Percentiles rank a stretch among this genome's conserved stretches.
These are phyloP conservation scores for Metschnikowia colocasiae DNA, from an alignment of 805 yeast genomes.

Conservation along the genomic window DNA sequence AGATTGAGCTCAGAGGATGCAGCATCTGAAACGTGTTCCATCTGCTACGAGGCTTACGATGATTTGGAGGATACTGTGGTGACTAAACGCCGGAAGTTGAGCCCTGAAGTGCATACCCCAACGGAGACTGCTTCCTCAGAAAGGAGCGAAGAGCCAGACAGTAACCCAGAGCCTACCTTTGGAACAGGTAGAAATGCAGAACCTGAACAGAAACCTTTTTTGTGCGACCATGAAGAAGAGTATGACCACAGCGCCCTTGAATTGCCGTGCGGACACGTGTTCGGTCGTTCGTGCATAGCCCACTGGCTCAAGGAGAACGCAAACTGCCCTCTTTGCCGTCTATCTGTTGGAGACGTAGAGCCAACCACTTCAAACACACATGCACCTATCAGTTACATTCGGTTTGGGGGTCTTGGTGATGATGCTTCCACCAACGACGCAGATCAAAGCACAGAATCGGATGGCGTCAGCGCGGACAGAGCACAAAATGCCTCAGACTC, in stretches of 20 bases:
- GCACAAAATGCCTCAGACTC: background rate
- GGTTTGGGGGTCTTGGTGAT: constrained; percentile 14
- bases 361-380: background rate
- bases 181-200: background rate
- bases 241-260: constrained; percentile 58
- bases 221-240: constrained; percentile 16
- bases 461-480: background rate
- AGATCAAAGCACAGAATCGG: background rate
- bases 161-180: constrained; percentile 6
- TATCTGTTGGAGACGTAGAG: constrained; percentile 20
- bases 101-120: constrained; percentile 10
- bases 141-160: constrained; percentile 2
- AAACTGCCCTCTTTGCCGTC: constrained; percentile 86
- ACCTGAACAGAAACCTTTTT: constrained; percentile 8
- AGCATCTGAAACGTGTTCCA: constrained; percentile 48
- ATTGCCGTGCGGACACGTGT: constrained; percentile 82
- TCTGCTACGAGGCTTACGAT: constrained; percentile 55
- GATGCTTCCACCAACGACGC: background rate
- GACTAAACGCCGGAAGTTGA: constrained; percentile 16
- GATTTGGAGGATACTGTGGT: constrained; percentile 7
- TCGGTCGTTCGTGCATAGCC: constrained; percentile 79
- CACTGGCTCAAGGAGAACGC: constrained; percentile 77
- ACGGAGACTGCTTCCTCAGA: constrained; percentile 14
- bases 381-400: constrained; percentile 13
- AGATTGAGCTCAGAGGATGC: constrained; percentile 22